Conservation (phyloP, 306 rosid genomes). For the Malus asiatica region DNA sequence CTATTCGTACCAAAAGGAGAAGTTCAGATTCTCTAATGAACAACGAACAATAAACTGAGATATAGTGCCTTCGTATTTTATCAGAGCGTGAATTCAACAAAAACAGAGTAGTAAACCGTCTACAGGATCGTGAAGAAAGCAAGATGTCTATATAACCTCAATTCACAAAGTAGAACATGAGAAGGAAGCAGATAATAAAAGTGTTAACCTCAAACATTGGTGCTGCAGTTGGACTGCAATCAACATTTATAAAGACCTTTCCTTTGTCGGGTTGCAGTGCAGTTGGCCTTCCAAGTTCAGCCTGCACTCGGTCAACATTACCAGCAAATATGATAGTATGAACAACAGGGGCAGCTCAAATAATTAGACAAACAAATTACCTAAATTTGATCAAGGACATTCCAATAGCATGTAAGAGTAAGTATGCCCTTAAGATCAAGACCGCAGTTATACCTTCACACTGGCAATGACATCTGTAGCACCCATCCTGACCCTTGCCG, state of each 20-base stretch:
- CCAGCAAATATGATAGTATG: neutral
- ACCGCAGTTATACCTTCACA: conserved; percentile 56
- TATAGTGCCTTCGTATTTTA: neutral
- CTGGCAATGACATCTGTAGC: conserved; percentile 76
- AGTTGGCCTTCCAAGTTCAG: conserved; percentile 86
- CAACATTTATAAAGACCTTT: conserved; percentile 31
- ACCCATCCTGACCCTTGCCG: conserved; percentile 78
- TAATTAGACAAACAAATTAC: neutral
- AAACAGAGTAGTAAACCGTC: neutral
- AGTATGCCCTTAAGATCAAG: neutral
- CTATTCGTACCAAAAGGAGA: neutral
- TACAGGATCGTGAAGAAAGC: neutral
- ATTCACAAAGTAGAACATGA: neutral
- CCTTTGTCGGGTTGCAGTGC: conserved; percentile 63
- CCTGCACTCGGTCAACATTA: conserved; percentile 43
- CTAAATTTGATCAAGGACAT: neutral
- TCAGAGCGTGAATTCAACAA: neutral
- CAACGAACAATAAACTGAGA: neutral
- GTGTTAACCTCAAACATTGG: conserved; percentile 7
- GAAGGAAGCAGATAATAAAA: neutral
- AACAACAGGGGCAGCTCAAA: neutral
- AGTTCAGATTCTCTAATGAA: neutral
- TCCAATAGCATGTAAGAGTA: neutral
- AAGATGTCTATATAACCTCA: neutral
- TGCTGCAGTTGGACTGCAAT: conserved; percentile 9